These are phyloP conservation scores for Phytophthora pseudosyringae DNA, from an alignment of 352 stramenopile species.

Conservation along the genomic window DNA sequence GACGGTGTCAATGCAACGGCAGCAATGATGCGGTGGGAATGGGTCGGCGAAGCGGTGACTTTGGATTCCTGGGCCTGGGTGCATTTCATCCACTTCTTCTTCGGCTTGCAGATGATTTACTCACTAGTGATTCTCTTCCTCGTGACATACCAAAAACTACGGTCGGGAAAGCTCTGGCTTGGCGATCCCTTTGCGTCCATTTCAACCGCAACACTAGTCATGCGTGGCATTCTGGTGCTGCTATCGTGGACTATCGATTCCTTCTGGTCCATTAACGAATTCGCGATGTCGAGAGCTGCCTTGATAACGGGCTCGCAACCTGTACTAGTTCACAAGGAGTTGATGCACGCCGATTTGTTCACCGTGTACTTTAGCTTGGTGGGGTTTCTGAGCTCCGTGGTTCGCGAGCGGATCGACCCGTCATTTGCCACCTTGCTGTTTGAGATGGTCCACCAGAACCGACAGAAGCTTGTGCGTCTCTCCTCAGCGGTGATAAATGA, in stretches of 20 bases:
- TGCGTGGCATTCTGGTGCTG: conserved; percentile 32
- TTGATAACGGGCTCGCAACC: conserved; percentile 1
- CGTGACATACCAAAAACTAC: conserved; percentile 37
- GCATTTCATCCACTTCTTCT: conserved; percentile 44
- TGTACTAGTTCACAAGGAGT: conserved; percentile 26
- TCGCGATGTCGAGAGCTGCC: conserved; percentile 30
- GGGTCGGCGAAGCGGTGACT: conserved; percentile 18
- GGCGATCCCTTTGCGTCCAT: conserved; percentile 46
- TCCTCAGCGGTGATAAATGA: conserved; percentile 13
- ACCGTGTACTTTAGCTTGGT: conserved; percentile 25
- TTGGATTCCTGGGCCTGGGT: conserved; percentile 46
- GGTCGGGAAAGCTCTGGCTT: conserved; percentile 43
- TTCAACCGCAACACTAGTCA: conserved; percentile 27
- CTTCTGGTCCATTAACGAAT: conserved; percentile 46
- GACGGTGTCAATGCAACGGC: conserved; percentile 15
- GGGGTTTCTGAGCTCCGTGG: conserved; percentile 21
- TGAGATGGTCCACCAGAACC: conserved; percentile 21
- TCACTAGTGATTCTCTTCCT: conserved; percentile 36
- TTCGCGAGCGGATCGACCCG: conserved; percentile 34
- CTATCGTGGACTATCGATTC: conserved; percentile 32
- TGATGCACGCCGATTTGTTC: conserved; percentile 42
- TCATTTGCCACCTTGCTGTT: conserved; percentile 24
- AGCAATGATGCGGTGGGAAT: conserved; percentile 24
- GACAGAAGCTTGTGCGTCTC: conserved; percentile 1
- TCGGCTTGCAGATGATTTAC: conserved; percentile 33